Conservation (phyloP, 306 rosid genomes). For the Argentina anserina region DNA sequence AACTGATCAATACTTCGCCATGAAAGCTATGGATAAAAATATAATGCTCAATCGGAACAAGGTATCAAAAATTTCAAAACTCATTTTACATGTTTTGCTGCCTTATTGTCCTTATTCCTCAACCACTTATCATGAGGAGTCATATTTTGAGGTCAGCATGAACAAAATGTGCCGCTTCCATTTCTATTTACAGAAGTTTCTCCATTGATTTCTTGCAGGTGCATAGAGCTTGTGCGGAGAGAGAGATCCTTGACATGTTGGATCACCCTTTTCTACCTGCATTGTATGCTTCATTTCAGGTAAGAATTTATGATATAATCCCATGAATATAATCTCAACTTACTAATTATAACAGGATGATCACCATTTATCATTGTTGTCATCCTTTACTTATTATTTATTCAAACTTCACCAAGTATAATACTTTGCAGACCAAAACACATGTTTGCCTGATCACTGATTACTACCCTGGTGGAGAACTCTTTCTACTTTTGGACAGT, state of each 20-base stretch:
- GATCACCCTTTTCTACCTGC: conserved; percentile 99
- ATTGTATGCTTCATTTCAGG: conserved; percentile 97
- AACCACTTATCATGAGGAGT: neutral
- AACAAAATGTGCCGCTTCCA: conserved; percentile 11
- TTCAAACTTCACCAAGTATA: neutral
- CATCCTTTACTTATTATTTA: neutral
- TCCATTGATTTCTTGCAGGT: conserved; percentile 49
- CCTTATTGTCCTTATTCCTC: too few species aligned
- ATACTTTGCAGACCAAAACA: conserved; percentile 74
- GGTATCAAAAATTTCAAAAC: conserved; percentile 34
- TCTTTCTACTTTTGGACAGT: conserved; percentile 80
- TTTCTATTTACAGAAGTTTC: conserved; percentile 8
- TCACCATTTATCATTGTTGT: neutral
- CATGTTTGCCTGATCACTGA: conserved; percentile 96
- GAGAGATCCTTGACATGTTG: conserved; percentile 93
- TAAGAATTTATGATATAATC: conserved; percentile 27
- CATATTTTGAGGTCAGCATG: neutral
- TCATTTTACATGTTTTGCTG: conserved; percentile 3
- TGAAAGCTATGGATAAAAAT: conserved; percentile 96
- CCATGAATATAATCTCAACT: neutral
- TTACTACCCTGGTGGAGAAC: conserved; percentile 92
- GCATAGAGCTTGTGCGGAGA: conserved; percentile 96
- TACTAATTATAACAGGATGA: neutral
- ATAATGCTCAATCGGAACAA: conserved; percentile 94
- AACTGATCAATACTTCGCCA: conserved; percentile 70